phyloP scores from a whole-genome alignment of 805 yeast species.

The Millerozyma acaciae region DNA sequence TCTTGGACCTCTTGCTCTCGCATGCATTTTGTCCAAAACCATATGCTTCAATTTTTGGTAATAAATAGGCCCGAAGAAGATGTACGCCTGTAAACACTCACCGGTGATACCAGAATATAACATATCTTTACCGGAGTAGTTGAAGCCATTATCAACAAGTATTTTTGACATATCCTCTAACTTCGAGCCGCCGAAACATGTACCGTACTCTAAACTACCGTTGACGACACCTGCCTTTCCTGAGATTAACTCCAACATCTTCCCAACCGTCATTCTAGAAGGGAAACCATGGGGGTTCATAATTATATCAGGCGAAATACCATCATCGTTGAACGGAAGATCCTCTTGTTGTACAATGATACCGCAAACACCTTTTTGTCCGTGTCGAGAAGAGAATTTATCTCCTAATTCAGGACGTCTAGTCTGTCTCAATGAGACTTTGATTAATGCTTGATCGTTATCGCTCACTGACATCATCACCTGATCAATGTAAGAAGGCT shows the following conservation, averaged over 20 bases:
- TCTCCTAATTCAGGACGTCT: constrained; percentile 98
- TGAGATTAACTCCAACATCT: constrained; percentile 92
- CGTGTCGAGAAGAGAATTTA: constrained; percentile 95
- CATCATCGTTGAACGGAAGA: constrained; percentile 90
- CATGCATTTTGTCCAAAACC: constrained; percentile 99
- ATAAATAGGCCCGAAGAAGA: constrained; percentile 97
- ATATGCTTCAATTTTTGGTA: constrained; percentile 97
- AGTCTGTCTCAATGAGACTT: constrained; percentile 89
- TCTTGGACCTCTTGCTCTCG: constrained; percentile 98
- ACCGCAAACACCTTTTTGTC: constrained; percentile 99
- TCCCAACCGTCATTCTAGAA: constrained; percentile 99
- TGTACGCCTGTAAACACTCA: constrained; percentile 94
- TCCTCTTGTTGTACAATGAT: constrained; percentile 96
- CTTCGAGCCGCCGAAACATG: constrained; percentile 98
- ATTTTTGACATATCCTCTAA: constrained; percentile 92
- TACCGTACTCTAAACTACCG: constrained; percentile 90
- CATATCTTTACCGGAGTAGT: constrained; percentile 96
- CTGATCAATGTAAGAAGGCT: constrained; percentile 91
- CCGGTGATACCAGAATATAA: constrained; percentile 96
- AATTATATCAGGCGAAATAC: constrained; percentile 90
- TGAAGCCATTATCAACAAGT: constrained; percentile 85
- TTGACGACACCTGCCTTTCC: constrained; percentile 97
- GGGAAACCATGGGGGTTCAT: constrained; percentile 99
- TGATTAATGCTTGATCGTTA: constrained; percentile 89
- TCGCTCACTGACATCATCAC: constrained; percentile 97